Evolutionary conservation across 768 basidiomycete species (phyloP).

Genomic region (Aureoboletus auriporus): DNA sequence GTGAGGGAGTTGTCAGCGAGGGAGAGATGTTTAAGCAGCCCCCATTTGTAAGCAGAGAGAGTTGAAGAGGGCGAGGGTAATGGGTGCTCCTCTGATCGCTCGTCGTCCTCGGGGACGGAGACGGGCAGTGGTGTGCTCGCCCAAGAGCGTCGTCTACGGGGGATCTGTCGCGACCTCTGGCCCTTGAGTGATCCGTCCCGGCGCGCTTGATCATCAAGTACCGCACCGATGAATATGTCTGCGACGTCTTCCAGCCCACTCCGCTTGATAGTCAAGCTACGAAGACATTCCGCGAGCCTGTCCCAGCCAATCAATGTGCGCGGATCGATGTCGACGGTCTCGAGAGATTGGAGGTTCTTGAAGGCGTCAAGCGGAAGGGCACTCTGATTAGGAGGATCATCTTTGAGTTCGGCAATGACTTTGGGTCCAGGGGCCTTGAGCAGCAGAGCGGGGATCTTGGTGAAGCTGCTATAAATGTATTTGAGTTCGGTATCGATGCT

Average conservation of each 20-base stretch:
- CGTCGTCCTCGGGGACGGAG: slow-evolving; percentile 52
- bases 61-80: slow-evolving; percentile 28
- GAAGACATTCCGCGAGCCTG: slow-evolving; percentile 61
- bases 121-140: slow-evolving; percentile 49
- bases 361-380: slow-evolving; percentile 81
- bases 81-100: slow-evolving; percentile 24
- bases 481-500: slow-evolving; percentile 72
- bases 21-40: slow-evolving; percentile 69
- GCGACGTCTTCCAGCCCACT: slow-evolving; percentile 81
- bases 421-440: slow-evolving; percentile 62
- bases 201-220: slow-evolving; percentile 69
- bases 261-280: slow-evolving; percentile 70
- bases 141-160: slow-evolving; percentile 43
- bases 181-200: slow-evolving; percentile 52
- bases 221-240: slow-evolving; percentile 72
- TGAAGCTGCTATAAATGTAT: slow-evolving; percentile 87
- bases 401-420: slow-evolving; percentile 62
- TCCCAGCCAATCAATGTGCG: slow-evolving; percentile 83
- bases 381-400: slow-evolving; percentile 66
- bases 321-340: slow-evolving; percentile 80
- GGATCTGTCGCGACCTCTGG: slow-evolving; percentile 43
- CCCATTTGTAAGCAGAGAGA: slow-evolving; percentile 66
- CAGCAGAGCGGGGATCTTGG: slow-evolving; percentile 77
- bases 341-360: slow-evolving; percentile 76
- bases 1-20: slow-evolving; percentile 80